Evolutionary conservation across 2,329 filamentous ascomycete genomes (phyloP), one percentile per base, ranked within the genome.

Genomic region (Sordariomycetes sp.): DNA sequence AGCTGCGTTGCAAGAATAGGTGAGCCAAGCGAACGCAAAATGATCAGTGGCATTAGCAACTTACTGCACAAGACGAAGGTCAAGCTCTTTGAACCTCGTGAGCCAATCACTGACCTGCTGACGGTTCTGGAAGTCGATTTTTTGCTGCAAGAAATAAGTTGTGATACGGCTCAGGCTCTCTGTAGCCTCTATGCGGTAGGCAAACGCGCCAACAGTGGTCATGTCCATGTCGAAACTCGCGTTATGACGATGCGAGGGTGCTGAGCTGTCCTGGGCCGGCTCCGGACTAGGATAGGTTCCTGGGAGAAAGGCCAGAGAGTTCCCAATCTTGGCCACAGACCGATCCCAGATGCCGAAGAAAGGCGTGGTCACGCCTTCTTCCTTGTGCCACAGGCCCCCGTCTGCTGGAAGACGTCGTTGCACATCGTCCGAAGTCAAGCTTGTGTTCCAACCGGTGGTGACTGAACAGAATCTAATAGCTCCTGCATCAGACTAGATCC

Each of bases 291-390:
- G 44, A 27, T 53, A 55, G 11, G 53, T 49, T 1, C 42, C 53
- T 2, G 57, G 54, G 5, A 61, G 45, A 10, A 60, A 63, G 0
- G 59, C 49, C 2, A 64, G 56, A 0, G 54, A 55, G 5, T 58
- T 59, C 4, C 58, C 60, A 10, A 63, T 58, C 16, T 49, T 55
- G 5, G 50, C 59, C 0, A 49, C 48, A 0, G 61, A 59, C 5
- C 52, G 49, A 25, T 68, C 63, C 55, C 60, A 64, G 7, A 68
- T 64, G 2, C 62, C 60, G 12, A 67, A 64, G 35, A 55, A 68
- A 0, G 63, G 63, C 0, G 64, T 63, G 2, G 43, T 39, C 0
- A 63, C 58, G 1, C 58, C 47, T 38, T 63, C 41, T 39, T 56
- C 46, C 30, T 55, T 53, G 14, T 55, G 51, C 64, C 64, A 67